Evolutionary conservation across 2,329 filamentous ascomycete species (phyloP).

Genomic region (Botrytis paeoniae): DNA sequence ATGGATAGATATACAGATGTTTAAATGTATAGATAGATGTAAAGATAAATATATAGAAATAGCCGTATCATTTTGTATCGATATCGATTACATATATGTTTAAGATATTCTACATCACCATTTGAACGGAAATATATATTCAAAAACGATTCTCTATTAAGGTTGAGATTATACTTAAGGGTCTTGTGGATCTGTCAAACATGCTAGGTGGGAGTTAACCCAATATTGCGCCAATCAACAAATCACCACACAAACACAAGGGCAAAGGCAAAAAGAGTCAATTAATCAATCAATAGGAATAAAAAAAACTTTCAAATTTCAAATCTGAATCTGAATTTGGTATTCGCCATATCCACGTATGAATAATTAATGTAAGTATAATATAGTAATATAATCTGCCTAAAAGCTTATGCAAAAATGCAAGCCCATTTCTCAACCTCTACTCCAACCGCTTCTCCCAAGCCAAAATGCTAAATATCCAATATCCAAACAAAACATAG

Average conservation of each 20-base stretch:
- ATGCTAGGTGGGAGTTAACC: too few relatives aligned
- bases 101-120: too few relatives aligned
- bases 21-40: too few relatives aligned
- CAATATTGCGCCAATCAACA: neutral
- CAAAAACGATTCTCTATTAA: neutral
- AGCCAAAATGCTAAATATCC: neutral
- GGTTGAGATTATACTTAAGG: neutral
- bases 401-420: neutral
- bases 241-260: neutral
- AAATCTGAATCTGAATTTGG: neutral
- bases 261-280: too few relatives aligned
- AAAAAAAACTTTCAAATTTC: neutral
- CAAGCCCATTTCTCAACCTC: neutral
- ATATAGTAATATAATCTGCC: neutral
- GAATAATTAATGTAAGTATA: neutral
- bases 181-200: neutral
- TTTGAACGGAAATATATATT: too few relatives aligned
- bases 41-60: too few relatives aligned
- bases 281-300: neutral
- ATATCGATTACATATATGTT: too few relatives aligned
- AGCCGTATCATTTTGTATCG: too few relatives aligned
- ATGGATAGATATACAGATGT: too few relatives aligned
- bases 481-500: neutral
- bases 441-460: neutral
- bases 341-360: neutral